These are phyloP conservation scores for Geranium brycei DNA, from an alignment of 345 rosid genomes.

Conservation along the genomic window DNA sequence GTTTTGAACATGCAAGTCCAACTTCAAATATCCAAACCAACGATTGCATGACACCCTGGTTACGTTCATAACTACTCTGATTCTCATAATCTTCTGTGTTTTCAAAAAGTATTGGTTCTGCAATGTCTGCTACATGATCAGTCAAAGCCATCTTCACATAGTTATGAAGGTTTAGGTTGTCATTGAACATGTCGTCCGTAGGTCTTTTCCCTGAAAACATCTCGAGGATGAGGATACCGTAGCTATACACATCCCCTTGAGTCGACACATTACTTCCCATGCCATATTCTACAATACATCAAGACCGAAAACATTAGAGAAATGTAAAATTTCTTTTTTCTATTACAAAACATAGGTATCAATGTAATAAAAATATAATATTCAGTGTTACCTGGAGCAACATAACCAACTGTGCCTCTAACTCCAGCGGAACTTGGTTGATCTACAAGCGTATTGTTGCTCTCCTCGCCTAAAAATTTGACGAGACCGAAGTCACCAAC, in stretches of 20 bases:
- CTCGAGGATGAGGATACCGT: slow-evolving; percentile 27
- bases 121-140: slow-evolving; percentile 8
- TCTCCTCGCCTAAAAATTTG: slow-evolving; percentile 6
- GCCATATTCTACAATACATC: slow-evolving; percentile 18
- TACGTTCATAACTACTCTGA: background rate
- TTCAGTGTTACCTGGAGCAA: slow-evolving; percentile 13
- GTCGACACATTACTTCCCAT: slow-evolving; percentile 18
- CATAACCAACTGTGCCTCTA: slow-evolving; percentile 18
- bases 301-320: background rate
- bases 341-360: background rate
- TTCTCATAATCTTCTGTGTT: background rate
- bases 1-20: slow-evolving; percentile 11
- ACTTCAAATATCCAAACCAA: slow-evolving; percentile 9
- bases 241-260: slow-evolving; percentile 27
- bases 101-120: slow-evolving; percentile 11
- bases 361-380: background rate
- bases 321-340: too few species aligned
- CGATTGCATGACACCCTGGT: slow-evolving; percentile 4
- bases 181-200: slow-evolving; percentile 17
- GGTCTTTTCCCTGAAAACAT: slow-evolving; percentile 20
- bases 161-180: slow-evolving; percentile 18
- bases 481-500: slow-evolving; percentile 29
- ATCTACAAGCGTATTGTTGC: background rate
- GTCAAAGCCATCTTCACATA: slow-evolving; percentile 14
- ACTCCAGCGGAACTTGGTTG: slow-evolving; percentile 12